These are phyloP conservation scores for Parachaetomium inaequale DNA, from an alignment of 495 filamentous ascomycete species.

Conservation along the genomic window DNA sequence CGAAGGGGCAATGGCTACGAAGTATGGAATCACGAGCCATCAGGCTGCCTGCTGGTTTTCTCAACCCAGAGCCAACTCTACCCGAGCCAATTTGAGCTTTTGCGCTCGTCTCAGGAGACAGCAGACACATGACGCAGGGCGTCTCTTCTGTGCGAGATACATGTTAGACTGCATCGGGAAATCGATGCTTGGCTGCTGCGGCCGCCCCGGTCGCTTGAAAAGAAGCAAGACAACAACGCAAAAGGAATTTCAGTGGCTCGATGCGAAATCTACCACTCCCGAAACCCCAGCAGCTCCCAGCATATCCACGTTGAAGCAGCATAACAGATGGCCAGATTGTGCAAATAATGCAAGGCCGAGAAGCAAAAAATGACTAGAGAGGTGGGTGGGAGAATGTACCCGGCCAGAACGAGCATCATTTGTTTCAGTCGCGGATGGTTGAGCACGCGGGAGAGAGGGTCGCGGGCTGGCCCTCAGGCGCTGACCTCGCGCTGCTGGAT, in stretches of 20 bases:
- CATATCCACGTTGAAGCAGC: not conserved
- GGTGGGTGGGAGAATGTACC: not conserved
- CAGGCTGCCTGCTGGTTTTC: too few species aligned
- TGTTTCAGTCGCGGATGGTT: slow-evolving; percentile 5
- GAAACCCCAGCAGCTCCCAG: not conserved
- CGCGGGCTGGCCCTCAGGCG: slow-evolving; percentile 6
- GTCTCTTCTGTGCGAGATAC: not conserved
- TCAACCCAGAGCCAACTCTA: too few species aligned
- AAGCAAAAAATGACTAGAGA: not conserved
- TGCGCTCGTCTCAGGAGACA: not conserved
- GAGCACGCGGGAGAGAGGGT: not conserved
- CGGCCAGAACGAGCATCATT: not conserved
- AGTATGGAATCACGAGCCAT: too few species aligned
- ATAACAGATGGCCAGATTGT: not conserved
- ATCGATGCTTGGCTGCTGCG: slow-evolving; percentile 28
- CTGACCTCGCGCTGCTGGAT: not conserved
- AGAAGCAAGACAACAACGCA: slow-evolving; percentile 14
- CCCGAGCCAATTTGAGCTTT: not conserved
- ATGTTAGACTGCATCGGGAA: slow-evolving; percentile 8
- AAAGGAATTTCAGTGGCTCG: slow-evolving; percentile 2
- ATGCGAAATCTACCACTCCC: not conserved
- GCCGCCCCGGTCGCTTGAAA: slow-evolving; percentile 20
- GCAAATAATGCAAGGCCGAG: slow-evolving; percentile 10
- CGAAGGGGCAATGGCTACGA: too few species aligned
- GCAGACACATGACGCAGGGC: not conserved